A percentile compares a stretch with the other conserved stretches of the same genome.
These are phyloP conservation scores for Fomitopsis betulina DNA, from an alignment of 1,284 basidiomycete genomes.

Conservation along the genomic window DNA sequence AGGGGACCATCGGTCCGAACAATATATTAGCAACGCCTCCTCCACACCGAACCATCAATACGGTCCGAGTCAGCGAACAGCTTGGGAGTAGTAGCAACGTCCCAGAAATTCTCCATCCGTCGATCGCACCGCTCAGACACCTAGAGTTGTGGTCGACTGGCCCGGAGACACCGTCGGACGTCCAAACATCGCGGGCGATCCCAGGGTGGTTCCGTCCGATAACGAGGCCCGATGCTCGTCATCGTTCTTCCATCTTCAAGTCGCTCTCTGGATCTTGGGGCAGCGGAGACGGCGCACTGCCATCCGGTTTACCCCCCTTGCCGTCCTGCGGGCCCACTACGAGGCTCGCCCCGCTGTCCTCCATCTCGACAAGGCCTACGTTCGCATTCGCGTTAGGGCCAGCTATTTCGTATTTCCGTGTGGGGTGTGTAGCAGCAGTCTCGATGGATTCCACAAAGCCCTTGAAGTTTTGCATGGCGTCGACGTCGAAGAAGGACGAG, in stretches of 20 bases:
- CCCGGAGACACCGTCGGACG: neutral
- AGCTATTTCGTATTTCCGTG: neutral
- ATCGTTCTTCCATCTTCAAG: slow-evolving; percentile 47
- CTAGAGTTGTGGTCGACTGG: no score
- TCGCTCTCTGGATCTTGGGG: slow-evolving; percentile 39
- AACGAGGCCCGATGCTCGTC: neutral
- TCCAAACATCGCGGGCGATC: neutral
- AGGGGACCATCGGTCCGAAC: neutral
- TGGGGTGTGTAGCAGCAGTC: slow-evolving; percentile 19
- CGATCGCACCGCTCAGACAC: no score
- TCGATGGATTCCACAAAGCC: slow-evolving; percentile 53
- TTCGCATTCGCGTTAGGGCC: neutral
- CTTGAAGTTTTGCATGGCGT: slow-evolving; percentile 58
- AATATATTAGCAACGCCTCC: neutral
- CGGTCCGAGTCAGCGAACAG: no score
- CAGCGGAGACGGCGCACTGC: neutral
- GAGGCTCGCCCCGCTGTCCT: neutral
- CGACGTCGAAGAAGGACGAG: slow-evolving; percentile 71
- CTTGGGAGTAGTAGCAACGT: no score
- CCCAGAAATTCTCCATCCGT: no score
- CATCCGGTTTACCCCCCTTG: slow-evolving; percentile 10
- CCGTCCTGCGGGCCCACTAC: slow-evolving; percentile 6
- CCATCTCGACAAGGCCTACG: neutral
- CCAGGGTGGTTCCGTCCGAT: neutral
- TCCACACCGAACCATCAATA: neutral